These are phyloP conservation scores for Fusarium guadeloupense DNA, from an alignment of 2,329 filamentous ascomycete species.

Conservation along the genomic window DNA sequence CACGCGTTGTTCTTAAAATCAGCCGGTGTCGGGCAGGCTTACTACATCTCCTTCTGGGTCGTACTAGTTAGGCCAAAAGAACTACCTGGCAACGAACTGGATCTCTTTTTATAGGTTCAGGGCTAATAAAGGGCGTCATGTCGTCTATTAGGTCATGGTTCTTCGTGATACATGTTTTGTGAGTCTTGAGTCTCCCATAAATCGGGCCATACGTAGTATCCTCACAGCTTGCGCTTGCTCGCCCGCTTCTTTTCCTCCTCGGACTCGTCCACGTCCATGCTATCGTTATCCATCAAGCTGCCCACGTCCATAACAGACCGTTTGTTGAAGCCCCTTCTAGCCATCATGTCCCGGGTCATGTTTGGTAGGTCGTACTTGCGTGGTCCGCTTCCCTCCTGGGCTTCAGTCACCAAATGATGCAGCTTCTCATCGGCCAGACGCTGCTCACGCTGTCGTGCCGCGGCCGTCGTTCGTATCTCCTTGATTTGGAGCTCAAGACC, in stretches of 20 bases:
- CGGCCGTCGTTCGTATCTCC: conserved; percentile 68
- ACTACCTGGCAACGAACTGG: conserved; percentile 14
- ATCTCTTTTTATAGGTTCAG: conserved; percentile 34
- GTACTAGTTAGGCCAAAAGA: no score
- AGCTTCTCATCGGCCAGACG: conserved; percentile 58
- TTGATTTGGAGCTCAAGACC: conserved; percentile 81
- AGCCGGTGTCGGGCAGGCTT: conserved; percentile 14
- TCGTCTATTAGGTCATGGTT: conserved; percentile 44
- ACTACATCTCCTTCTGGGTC: no score
- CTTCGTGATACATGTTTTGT: conserved; percentile 42
- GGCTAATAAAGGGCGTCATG: conserved; percentile 35
- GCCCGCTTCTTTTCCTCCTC: conserved; percentile 61
- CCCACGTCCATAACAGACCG: conserved; percentile 55
- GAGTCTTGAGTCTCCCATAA: not conserved
- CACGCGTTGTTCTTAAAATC: conserved; percentile 29
- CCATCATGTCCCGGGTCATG: conserved; percentile 38
- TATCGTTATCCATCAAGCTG: conserved; percentile 56
- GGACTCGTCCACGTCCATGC: conserved; percentile 66
- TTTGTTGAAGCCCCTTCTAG: conserved; percentile 45
- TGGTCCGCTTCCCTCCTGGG: conserved; percentile 53
- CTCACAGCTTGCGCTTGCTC: conserved; percentile 63
- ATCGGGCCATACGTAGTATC: not conserved
- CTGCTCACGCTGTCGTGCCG: conserved; percentile 61
- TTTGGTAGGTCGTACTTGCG: conserved; percentile 43
- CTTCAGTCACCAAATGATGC: conserved; percentile 58